phyloP scores from a whole-genome alignment of 257 asterid genomes.

The Solanum neorickii region DNA sequence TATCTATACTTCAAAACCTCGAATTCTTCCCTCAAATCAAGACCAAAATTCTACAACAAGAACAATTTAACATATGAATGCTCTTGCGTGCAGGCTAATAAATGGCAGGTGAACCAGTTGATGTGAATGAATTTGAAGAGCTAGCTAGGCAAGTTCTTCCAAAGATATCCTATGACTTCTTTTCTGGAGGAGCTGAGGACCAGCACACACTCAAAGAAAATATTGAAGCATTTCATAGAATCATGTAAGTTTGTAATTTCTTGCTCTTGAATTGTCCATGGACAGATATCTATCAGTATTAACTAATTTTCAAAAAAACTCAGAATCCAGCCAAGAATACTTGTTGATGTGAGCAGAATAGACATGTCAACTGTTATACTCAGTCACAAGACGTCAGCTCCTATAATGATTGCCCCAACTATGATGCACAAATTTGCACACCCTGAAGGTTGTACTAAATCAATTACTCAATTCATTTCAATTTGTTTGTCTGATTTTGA shows the following conservation, averaged over 20 bases:
- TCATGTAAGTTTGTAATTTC: constrained; percentile 16
- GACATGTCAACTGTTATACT: constrained; percentile 37
- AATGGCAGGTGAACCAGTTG: constrained; percentile 42
- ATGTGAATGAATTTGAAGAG: constrained; percentile 36
- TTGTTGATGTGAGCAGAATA: constrained; percentile 43
- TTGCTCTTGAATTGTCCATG: not conserved
- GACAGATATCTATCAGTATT: not conserved
- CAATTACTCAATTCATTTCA: not conserved
- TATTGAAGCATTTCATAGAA: constrained; percentile 34
- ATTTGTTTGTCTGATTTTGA: not conserved
- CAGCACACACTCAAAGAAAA: constrained; percentile 47
- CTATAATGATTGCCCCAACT: constrained; percentile 53
- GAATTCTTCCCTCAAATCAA: not conserved
- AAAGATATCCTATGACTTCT: constrained; percentile 52
- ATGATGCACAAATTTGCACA: constrained; percentile 35
- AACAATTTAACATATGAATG: not conserved
- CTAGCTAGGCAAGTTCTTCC: constrained; percentile 57
- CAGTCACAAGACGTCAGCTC: constrained; percentile 36
- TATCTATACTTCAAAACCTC: not conserved
- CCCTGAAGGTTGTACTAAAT: constrained; percentile 27
- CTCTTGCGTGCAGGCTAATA: not conserved
- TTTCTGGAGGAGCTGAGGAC: constrained; percentile 59
- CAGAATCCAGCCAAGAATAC: constrained; percentile 45
- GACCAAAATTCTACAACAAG: not conserved
- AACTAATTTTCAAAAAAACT: not conserved